A percentile compares a stretch with the other conserved stretches of the same genome.
phyloP scores from a whole-genome alignment of 306 rosid species.

The Delonix regia region DNA sequence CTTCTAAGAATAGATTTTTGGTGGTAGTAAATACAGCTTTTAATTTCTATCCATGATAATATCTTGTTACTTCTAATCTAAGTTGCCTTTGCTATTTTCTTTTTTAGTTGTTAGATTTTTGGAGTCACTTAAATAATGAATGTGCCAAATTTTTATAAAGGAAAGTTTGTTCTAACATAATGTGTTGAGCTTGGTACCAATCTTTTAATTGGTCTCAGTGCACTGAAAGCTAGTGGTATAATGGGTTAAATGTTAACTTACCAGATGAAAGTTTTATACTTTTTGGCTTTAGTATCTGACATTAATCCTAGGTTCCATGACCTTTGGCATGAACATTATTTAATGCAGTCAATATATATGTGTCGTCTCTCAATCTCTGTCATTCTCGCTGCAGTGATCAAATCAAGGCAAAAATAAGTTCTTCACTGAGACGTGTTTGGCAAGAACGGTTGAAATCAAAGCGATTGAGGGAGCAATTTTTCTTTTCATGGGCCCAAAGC shows the following conservation, averaged over 20 bases:
- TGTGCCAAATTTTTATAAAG: neutral
- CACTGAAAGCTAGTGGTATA: slow-evolving; percentile 19
- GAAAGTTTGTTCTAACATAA: neutral
- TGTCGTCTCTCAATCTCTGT: slow-evolving; percentile 13
- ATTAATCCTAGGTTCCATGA: slow-evolving; percentile 4
- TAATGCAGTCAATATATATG: slow-evolving; percentile 8
- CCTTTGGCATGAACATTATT: slow-evolving; percentile 27
- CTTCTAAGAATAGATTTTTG: neutral
- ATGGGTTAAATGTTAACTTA: neutral
- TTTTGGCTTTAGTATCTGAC: slow-evolving; percentile 1
- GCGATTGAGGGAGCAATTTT: slow-evolving; percentile 45
- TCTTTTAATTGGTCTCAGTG: slow-evolving; percentile 9
- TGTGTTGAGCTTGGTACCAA: slow-evolving; percentile 1
- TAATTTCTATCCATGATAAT: neutral
- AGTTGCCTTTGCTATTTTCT: neutral
- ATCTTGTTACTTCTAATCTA: neutral
- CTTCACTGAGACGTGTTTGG: slow-evolving; percentile 63
- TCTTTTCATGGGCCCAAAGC: slow-evolving; percentile 60
- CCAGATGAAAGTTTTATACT: neutral
- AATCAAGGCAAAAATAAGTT: slow-evolving; percentile 76
- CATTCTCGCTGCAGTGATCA: slow-evolving; percentile 55
- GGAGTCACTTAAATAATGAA: neutral
- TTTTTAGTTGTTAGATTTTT: slow-evolving; percentile 6
- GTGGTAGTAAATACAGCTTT: neutral
- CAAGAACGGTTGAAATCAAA: slow-evolving; percentile 59